These are phyloP conservation scores for Aspergillus diversus DNA, from an alignment of 495 filamentous ascomycete genomes.

Conservation along the genomic window DNA sequence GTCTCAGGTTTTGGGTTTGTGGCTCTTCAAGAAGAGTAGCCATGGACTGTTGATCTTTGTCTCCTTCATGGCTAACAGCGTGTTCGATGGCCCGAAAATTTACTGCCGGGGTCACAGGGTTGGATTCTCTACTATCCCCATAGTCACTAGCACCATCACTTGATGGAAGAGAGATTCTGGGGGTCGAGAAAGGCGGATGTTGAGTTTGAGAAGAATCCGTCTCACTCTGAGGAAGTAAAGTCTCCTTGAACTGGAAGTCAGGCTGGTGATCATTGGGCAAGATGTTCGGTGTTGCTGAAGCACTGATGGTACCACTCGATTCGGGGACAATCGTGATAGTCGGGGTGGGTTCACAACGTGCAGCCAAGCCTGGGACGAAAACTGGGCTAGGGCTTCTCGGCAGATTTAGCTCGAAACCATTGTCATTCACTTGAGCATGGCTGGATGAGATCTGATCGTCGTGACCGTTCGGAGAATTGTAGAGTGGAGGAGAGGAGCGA, in stretches of 20 bases:
- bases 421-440: constrained; percentile 17
- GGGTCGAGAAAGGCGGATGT: constrained; percentile 32
- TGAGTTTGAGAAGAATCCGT: constrained; percentile 19
- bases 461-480: constrained; percentile 30
- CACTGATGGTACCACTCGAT: constrained; percentile 18
- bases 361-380: constrained; percentile 20
- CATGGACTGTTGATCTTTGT: constrained; percentile 12
- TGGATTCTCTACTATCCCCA: constrained; percentile 63
- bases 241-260: constrained; percentile 35
- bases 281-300: background rate
- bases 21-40: constrained; percentile 32
- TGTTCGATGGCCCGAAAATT: constrained; percentile 37
- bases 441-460: constrained; percentile 22
- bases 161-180: constrained; percentile 46
- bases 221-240: constrained; percentile 16
- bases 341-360: constrained; percentile 15
- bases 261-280: constrained; percentile 26
- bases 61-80: constrained; percentile 17
- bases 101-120: constrained; percentile 38
- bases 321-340: background rate
- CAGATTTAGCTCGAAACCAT: constrained; percentile 29
- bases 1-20: constrained; percentile 27
- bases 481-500: constrained; percentile 59
- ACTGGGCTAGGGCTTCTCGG: constrained; percentile 28
- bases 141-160: constrained; percentile 63